Conservation (phyloP, 495 filamentous ascomycete species). For the Penicillium alfredii region DNA sequence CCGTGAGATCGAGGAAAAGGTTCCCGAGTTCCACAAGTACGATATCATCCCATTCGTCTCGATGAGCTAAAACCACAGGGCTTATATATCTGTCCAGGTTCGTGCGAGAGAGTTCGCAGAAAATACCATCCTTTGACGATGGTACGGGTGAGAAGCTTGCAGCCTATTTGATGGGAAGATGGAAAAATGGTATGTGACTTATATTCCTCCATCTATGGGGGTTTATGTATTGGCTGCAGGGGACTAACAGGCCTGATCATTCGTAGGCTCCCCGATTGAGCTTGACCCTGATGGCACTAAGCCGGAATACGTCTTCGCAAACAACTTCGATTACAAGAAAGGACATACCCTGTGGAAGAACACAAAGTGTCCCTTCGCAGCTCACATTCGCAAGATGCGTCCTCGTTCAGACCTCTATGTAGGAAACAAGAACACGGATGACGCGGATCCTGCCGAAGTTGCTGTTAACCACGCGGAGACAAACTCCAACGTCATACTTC, state of each 20-base stretch:
- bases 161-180: constrained; percentile 33
- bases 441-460: constrained; percentile 1
- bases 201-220: not conserved
- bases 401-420: constrained; percentile 24
- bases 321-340: constrained; percentile 31
- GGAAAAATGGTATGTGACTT: constrained; percentile 28
- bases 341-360: constrained; percentile 8
- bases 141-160: constrained; percentile 20
- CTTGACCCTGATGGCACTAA: constrained; percentile 22
- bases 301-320: constrained; percentile 13
- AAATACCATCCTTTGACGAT: constrained; percentile 3
- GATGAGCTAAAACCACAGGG: too few species aligned
- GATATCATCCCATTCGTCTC: too few species aligned
- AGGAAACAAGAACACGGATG: constrained; percentile 10
- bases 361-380: constrained; percentile 27
- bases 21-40: constrained; percentile 27
- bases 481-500: constrained; percentile 18
- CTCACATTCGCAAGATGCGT: constrained; percentile 33
- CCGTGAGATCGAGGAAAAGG: constrained; percentile 29
- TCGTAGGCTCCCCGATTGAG: constrained; percentile 9
- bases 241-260: constrained; percentile 2
- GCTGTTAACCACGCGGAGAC: constrained; percentile 1
- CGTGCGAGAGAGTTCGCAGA: constrained; percentile 5
- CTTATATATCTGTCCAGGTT: constrained; percentile 13
- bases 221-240: not conserved